Base-by-base conservation (phyloP, 2,329 filamentous ascomycete genomes). In the Colletotrichum navitas region DNA sequence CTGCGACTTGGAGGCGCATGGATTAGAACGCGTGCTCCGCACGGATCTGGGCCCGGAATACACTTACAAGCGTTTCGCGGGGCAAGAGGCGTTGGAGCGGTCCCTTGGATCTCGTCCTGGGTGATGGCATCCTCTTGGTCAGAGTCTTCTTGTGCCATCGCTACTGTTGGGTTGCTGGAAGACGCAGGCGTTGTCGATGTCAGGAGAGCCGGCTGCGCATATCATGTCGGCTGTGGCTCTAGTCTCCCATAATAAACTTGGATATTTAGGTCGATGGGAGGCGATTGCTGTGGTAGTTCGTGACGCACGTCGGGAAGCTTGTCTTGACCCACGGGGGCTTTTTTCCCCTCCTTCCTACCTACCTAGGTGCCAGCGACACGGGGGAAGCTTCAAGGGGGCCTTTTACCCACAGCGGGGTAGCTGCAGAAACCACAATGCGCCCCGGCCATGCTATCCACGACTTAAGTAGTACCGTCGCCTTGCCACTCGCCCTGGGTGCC, bases 11-110 rank as follows among this genome's bases (percentile, higher is more conserved):
- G 10, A n/a, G 7, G 24, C n/a, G 60, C 45, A 5, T 7, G 18
- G 10, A 36, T 45, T 32, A 63, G 47, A 12, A 45, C 36, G 26
- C 47, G 56, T 51, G 43, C 64, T 49, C 49, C 12, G 58, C 56
- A 39, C 14, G 64, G 39, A 49, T 45, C 45, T 11, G 26, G 32
- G 24, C 24, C 16, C 11, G 24, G 7, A 39, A 24, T 21, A 34
- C 11, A 56, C 76, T 56, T 81, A 85, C 85, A 86, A 71, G 85
- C 84, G 79, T 86, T 85, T 63, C 77, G 80, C 29, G 71, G 72
- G 1, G 47, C 29, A 56, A 73, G 75, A 14, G 73, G 71, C 36
- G 77, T 63, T 21, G 78, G 64, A 16, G 80, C 80, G 63, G 78
- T 78, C 26, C 79, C 79, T 43, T 77, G 75, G 1, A 84, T 81